phyloP scores from a whole-genome alignment of 2,329 filamentous ascomycete species.

The Cytospora chrysosperma region DNA sequence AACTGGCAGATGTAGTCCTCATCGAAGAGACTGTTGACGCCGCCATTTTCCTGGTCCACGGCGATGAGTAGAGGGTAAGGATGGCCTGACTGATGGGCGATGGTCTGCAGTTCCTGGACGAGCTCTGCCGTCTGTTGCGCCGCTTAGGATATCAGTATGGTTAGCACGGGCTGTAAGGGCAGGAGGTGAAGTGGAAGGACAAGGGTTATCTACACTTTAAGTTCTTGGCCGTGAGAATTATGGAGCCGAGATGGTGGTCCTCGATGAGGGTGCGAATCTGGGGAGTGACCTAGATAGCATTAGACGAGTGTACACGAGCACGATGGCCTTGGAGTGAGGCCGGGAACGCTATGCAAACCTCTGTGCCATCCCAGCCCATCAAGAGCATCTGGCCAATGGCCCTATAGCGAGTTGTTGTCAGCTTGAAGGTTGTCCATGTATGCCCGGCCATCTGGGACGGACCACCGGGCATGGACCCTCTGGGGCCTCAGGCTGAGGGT shows the following conservation, averaged over 20 bases:
- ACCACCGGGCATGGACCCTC: slow-evolving; percentile 1
- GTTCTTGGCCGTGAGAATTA: slow-evolving; percentile 81
- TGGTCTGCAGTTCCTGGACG: slow-evolving; percentile 87
- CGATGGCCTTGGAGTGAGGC: not conserved
- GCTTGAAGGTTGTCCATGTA: slow-evolving; percentile 12
- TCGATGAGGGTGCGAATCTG: slow-evolving; percentile 80
- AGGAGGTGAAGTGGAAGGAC: not conserved
- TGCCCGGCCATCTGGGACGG: slow-evolving; percentile 21
- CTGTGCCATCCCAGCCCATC: slow-evolving; percentile 83
- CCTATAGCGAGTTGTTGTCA: slow-evolving; percentile 45
- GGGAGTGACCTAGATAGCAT: slow-evolving; percentile 50
- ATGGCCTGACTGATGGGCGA: slow-evolving; percentile 87
- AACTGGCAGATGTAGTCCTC: slow-evolving; percentile 96
- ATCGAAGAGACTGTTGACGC: slow-evolving; percentile 94
- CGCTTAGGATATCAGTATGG: slow-evolving; percentile 51
- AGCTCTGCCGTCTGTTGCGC: slow-evolving; percentile 86
- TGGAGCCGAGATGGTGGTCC: slow-evolving; percentile 83
- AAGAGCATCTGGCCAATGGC: slow-evolving; percentile 75
- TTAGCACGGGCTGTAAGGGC: slow-evolving; percentile 30
- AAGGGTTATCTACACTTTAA: slow-evolving; percentile 67
- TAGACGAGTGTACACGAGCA: not conserved
- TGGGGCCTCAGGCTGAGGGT: not conserved
- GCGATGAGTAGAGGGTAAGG: slow-evolving; percentile 86
- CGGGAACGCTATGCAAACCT: slow-evolving; percentile 45
- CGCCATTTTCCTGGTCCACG: slow-evolving; percentile 95